Conservation (phyloP, 352 stramenopile genomes). For the Phytophthora cryptogea region DNA sequence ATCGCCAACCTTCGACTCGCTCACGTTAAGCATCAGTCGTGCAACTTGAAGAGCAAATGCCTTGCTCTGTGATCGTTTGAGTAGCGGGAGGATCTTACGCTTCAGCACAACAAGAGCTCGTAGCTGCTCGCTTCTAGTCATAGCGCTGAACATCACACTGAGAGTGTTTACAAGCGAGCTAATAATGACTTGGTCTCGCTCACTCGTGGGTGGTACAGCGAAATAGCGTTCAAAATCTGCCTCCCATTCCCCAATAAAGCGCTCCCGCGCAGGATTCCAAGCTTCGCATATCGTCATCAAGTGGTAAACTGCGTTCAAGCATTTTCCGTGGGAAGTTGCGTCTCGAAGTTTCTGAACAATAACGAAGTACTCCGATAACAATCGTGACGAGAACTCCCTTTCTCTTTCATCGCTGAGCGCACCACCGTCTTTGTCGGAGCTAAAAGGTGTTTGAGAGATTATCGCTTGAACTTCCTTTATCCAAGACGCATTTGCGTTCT, state of each 20-base stretch:
- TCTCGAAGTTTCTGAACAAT: conserved; percentile 36
- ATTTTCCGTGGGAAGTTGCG: conserved; percentile 62
- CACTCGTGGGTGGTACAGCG: conserved; percentile 39
- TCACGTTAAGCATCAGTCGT: conserved; percentile 55
- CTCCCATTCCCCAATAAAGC: conserved; percentile 46
- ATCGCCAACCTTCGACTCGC: conserved; percentile 43
- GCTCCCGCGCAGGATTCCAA: conserved; percentile 22
- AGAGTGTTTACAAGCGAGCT: conserved; percentile 44
- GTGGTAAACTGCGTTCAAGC: conserved; percentile 68
- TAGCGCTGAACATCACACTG: conserved; percentile 39
- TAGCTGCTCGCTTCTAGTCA: conserved; percentile 46
- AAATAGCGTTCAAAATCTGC: conserved; percentile 53
- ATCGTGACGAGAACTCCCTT: neutral
- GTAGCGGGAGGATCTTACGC: conserved; percentile 51
- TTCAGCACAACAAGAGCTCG: conserved; percentile 56
- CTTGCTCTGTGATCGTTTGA: conserved; percentile 38
- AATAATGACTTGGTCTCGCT: conserved; percentile 63
- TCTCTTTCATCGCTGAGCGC: conserved; percentile 6
- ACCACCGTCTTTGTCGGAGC: neutral
- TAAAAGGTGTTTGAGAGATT: conserved; percentile 10
- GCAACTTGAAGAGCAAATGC: conserved; percentile 44
- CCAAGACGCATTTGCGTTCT: conserved; percentile 25
- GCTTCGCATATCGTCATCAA: conserved; percentile 44
- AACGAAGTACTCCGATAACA: conserved; percentile 29
- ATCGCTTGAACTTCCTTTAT: conserved; percentile 23